Conservation (phyloP, 1,284 basidiomycete genomes). For the Apiotrichum veenhuisii region DNA sequence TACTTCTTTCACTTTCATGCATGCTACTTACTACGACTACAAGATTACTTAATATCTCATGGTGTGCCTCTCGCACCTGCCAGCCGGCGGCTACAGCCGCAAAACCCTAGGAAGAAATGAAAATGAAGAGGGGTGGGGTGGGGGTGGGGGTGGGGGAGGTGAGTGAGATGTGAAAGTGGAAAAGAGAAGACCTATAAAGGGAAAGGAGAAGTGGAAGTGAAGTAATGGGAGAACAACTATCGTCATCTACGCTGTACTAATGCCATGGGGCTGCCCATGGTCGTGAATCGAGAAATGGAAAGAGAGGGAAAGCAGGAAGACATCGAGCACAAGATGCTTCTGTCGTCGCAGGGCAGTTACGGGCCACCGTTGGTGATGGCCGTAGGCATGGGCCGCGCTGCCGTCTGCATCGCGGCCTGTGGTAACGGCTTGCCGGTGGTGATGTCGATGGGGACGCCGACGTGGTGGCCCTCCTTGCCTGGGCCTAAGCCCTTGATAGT, state of each 20-base stretch:
- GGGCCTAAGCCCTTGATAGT: constrained; percentile 29
- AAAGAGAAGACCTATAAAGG: no score
- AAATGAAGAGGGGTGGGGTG: not conserved
- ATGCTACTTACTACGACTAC: constrained; percentile 12
- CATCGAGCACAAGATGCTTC: not conserved
- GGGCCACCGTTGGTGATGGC: constrained; percentile 6
- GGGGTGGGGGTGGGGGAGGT: not conserved
- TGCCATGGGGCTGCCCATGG: not conserved
- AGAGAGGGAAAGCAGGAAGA: not conserved
- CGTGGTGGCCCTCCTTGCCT: constrained; percentile 26
- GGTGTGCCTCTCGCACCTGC: not conserved
- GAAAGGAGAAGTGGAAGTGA: not conserved
- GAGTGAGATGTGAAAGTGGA: not conserved
- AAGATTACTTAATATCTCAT: not conserved
- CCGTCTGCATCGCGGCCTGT: not conserved
- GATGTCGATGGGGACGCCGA: constrained; percentile 18
- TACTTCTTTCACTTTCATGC: constrained; percentile 8
- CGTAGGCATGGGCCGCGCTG: not conserved
- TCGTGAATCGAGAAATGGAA: not conserved
- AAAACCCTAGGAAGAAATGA: not conserved
- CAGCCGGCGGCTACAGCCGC: not conserved
- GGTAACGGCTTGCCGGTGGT: constrained; percentile 12
- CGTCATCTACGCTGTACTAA: not conserved
- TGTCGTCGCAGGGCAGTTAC: not conserved
- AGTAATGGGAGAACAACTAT: not conserved